A percentile compares a stretch with the other conserved stretches of the same genome.
Conservation (phyloP, 2,329 filamentous ascomycete species). For the Ophiostoma piceae region DNA sequence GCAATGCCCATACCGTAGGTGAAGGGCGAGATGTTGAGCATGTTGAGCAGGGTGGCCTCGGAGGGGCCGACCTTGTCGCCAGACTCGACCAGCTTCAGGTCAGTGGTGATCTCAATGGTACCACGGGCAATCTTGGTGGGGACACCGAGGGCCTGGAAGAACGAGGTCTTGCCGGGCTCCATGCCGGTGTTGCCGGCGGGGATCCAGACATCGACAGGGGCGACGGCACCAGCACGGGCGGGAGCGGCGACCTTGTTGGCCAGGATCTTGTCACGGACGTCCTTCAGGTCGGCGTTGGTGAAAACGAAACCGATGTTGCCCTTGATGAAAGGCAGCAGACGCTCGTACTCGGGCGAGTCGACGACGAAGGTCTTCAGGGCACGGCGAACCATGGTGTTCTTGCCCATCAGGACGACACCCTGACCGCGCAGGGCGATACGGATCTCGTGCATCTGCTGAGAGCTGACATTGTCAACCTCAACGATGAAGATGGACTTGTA, state of each 20-base stretch:
- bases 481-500: slow-evolving; percentile 99
- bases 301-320: slow-evolving; percentile 99
- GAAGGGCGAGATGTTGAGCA: slow-evolving; percentile 99
- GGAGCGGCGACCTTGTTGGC: slow-evolving; percentile 96
- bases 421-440: slow-evolving; percentile 82
- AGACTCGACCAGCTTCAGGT: slow-evolving; percentile 95
- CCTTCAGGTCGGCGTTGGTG: slow-evolving; percentile 95
- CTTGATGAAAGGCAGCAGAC: slow-evolving; percentile 90
- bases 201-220: slow-evolving; percentile 87
- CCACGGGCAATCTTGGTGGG: slow-evolving; percentile 99
- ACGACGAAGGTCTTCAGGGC: slow-evolving; percentile 89
- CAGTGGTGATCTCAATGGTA: slow-evolving; percentile 99
- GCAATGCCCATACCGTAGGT: slow-evolving; percentile 96
- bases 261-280: slow-evolving; percentile 87
- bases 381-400: slow-evolving; percentile 99
- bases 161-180: slow-evolving; percentile 99
- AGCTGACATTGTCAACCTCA: slow-evolving; percentile 97
- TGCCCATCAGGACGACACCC: slow-evolving; percentile 97
- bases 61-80: slow-evolving; percentile 94
- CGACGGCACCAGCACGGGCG: slow-evolving; percentile 94
- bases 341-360: slow-evolving; percentile 96
- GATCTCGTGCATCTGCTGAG: slow-evolving; percentile 99
- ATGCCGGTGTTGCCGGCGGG: slow-evolving; percentile 99
- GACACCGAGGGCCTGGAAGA: slow-evolving; percentile 99
- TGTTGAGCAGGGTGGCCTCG: slow-evolving; percentile 97